Evolutionary conservation across 1,139 yeast species (phyloP), one percentile per base, ranked within the genome.

Genomic region (Hansenula lynferdii): DNA sequence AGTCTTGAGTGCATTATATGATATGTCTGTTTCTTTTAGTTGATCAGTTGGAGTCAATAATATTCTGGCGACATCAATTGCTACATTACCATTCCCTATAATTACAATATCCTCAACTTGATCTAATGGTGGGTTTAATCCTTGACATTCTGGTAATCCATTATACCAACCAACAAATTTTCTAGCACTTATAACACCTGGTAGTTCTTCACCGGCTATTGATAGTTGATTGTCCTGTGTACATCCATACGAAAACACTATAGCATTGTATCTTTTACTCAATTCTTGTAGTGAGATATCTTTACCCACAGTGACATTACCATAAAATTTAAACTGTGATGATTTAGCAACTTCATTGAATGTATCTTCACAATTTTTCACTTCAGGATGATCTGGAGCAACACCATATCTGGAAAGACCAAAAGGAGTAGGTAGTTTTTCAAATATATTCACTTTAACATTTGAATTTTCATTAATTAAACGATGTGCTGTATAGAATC

Each of bases 371-470:
- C 94, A 84, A 45, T 80, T 80, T 58, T 92, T 92, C 28, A 92
- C 97, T 55, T 92, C 98, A 0, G 97, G 96, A 60, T 92, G 98
- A 62, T 92, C 99, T 2, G 99, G 99, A 0, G 98, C 97, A n/a
- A 92, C 97, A 1, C 99, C 99, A 56, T 77, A 90, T 31, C 99
- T 64, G 35, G 92, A 80, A 28, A 92, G 67, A 0, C 99, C 99
- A 62, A 75, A 92, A 0, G 98, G 98, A 3, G 90, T 80, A 0
- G 97, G 96, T 27, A 83, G 65, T 42, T 79, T 70, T 54, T 92
- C 99, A 65, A 80, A 89, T 50, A 84, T 65, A 43, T 81, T 84
- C 11, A 80, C 63, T 42, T 72, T 59, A 12, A 79, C 49, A n/a
- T 70, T 63, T 10, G 67, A 61, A 12, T 65, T 50, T 41, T 75